Base-by-base conservation (phyloP, 768 basidiomycete species). In the Lactarius psammicola region DNA sequence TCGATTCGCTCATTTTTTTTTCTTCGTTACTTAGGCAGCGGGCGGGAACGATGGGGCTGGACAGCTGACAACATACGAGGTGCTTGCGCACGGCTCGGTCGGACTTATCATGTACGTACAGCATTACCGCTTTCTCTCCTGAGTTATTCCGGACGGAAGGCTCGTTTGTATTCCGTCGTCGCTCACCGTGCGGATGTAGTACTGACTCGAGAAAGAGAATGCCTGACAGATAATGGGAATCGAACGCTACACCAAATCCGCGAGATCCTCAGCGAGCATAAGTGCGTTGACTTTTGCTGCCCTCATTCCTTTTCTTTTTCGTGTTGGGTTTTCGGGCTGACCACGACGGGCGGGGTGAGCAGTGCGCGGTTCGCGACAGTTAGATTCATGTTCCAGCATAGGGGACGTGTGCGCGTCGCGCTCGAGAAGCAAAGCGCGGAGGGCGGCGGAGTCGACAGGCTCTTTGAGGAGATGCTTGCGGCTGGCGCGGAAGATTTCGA, bases 401-500 rank as follows among this genome's bases (percentile, higher is more conserved):
- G 42, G 15, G 69, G 69, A 34, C 53, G 60, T 31, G 68, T 69
- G 46, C 68, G 64, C 26, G 64, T 70, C 30, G 49, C 34, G 59
- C 60, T 70, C 26, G 46, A 44, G 31, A 53, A 62, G 26, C 59
- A 59, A 40, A 62, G 60, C 2, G 62, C 8, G 8, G 49, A 40
- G 10, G 42, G 33, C 31, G 61, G 62, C 4, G 53, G 55, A 10
- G 20, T 63, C 15, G 69, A 70, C 57, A 63, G 28, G 46, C 55
- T 70, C 26, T 40, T 70, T 28, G 69, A 70, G 26, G 49, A 55
- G 10, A 64, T 51, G 26, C 55, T 70, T 38, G 59, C 49, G 5
- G 68, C 49, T 3, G 69, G 63, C 17, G 69, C 69, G 20, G 69
- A 70, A 40, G 69, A 70, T n/a, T 70, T 70, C 30, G 64, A 69